A percentile compares a stretch with the other conserved stretches of the same genome.
Evolutionary conservation across 2,329 filamentous ascomycete genomes (phyloP).

Genomic region (Aspergillus novoparasiticus): DNA sequence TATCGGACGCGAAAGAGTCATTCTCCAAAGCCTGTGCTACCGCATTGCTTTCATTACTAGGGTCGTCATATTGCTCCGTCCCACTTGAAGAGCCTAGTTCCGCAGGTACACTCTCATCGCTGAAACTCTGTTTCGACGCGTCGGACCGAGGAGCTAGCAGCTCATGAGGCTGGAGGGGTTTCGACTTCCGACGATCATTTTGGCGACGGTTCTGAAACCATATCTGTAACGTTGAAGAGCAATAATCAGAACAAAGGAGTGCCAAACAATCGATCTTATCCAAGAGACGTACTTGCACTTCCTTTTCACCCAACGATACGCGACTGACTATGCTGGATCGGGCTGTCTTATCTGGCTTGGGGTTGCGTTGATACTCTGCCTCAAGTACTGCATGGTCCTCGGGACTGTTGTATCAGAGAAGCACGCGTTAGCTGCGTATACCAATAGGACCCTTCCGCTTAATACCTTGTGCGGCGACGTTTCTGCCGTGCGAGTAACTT

Average conservation of each 20-base stretch:
- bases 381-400: conserved; percentile 90
- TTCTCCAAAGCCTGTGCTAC: conserved; percentile 26
- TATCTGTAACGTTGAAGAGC: conserved; percentile 61
- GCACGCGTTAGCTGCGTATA: conserved; percentile 13
- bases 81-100: conserved; percentile 34
- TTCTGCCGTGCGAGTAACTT: conserved; percentile 63
- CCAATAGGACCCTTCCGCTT: neutral
- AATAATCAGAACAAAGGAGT: conserved; percentile 13
- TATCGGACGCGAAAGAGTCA: conserved; percentile 18
- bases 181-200: conserved; percentile 86
- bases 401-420: conserved; percentile 56
- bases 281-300: conserved; percentile 76
- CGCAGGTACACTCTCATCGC: conserved; percentile 31
- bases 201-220: conserved; percentile 98
- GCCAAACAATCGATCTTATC: conserved; percentile 18
- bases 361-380: conserved; percentile 78
- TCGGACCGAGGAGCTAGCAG: conserved; percentile 52
- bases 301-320: conserved; percentile 89
- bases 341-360: conserved; percentile 88
- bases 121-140: conserved; percentile 29
- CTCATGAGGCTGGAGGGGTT: conserved; percentile 77
- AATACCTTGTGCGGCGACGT: conserved; percentile 63
- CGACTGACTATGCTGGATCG: conserved; percentile 81
- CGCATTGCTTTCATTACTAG: conserved; percentile 20
- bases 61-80: conserved; percentile 30